Evolutionary conservation across 371 early-diverging fungal species (phyloP).

Genomic region (Thermomucor indicae-seudaticae): DNA sequence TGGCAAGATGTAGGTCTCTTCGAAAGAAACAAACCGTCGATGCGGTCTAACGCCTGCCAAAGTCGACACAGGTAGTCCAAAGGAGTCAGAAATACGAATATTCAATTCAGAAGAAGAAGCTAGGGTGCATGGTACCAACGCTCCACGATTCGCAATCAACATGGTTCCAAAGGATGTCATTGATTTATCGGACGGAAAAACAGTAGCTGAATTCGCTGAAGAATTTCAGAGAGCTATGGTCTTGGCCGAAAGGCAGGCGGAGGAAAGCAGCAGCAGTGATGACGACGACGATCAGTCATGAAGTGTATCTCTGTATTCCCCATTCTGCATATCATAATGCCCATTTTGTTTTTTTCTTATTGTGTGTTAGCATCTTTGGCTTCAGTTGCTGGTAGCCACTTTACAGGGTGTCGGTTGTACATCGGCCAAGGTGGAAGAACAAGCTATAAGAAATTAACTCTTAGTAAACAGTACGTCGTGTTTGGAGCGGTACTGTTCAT

Average conservation of each 20-base stretch:
- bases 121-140: slow-evolving; percentile 28
- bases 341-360: not conserved
- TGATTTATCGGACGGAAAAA: slow-evolving; percentile 69
- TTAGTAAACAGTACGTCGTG: not conserved
- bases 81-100: slow-evolving; percentile 41
- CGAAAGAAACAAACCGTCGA: too few relatives aligned
- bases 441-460: slow-evolving; percentile 1
- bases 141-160: slow-evolving; percentile 61
- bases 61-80: not conserved
- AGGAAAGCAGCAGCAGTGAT: not conserved
- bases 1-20: slow-evolving; percentile 50
- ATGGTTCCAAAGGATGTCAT: slow-evolving; percentile 74
- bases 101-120: slow-evolving; percentile 49
- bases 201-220: slow-evolving; percentile 73
- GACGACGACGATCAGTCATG: slow-evolving; percentile 10
- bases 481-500: not conserved
- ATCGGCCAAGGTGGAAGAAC: slow-evolving; percentile 24
- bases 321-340: not conserved
- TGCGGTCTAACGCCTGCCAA: not conserved
- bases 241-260: slow-evolving; percentile 4
- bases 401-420: slow-evolving; percentile 14
- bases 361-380: not conserved
- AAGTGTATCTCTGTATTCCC: not conserved
- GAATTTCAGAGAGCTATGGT: slow-evolving; percentile 52
- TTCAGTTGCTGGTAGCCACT: slow-evolving; percentile 7